phyloP scores from a whole-genome alignment of 768 basidiomycete genomes.

The Leccinum subgranulosum region DNA sequence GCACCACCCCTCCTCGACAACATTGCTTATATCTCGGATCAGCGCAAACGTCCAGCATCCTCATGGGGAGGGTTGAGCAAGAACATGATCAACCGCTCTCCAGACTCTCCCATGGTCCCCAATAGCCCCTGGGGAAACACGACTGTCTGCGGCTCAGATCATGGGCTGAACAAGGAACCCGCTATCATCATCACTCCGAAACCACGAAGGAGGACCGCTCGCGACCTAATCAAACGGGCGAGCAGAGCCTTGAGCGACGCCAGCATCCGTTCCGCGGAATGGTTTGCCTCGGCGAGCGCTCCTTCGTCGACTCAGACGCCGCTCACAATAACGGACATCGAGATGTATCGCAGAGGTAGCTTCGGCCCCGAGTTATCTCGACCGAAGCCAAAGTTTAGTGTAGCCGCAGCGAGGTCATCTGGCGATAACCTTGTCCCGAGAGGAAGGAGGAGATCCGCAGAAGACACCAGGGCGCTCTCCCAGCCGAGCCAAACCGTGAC shows the following conservation, averaged over 20 bases:
- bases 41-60: constrained; percentile 6
- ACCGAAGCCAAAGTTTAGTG: neutral
- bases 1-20: constrained; percentile 26
- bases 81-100: neutral
- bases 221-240: constrained; percentile 17
- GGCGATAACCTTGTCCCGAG: neutral
- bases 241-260: constrained; percentile 24
- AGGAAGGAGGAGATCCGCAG: constrained; percentile 4
- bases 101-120: constrained; percentile 5
- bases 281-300: constrained; percentile 25
- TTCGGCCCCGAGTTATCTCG: constrained; percentile 3
- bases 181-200: constrained; percentile 7
- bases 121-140: constrained; percentile 6
- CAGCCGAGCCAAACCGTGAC: neutral
- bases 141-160: constrained; percentile 1
- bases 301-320: constrained; percentile 6
- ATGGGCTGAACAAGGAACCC: neutral
- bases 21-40: constrained; percentile 8
- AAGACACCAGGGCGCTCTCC: neutral
- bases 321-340: constrained; percentile 22
- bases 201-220: constrained; percentile 13
- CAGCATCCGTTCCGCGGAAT: constrained; percentile 32
- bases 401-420: neutral
- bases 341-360: constrained; percentile 25
- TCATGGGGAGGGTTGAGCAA: constrained; percentile 26